These are phyloP conservation scores for Melaleuca alternifolia DNA, from an alignment of 345 rosid species.

Conservation along the genomic window DNA sequence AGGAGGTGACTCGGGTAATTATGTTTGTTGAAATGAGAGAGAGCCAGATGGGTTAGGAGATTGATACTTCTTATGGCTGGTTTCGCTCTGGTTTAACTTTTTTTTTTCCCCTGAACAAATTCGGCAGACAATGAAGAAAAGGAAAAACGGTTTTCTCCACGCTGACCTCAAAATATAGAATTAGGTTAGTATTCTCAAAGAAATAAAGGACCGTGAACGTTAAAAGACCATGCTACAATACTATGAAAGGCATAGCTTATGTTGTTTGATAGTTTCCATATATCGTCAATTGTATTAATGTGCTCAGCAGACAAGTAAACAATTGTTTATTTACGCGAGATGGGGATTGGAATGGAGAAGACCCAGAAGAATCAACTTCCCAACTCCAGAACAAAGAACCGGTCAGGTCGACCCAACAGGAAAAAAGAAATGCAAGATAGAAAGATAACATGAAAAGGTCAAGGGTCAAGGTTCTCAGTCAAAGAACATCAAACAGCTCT, in stretches of 20 bases:
- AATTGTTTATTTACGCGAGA: neutral
- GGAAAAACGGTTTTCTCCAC: neutral
- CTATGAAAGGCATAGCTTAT: neutral
- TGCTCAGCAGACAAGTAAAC: neutral
- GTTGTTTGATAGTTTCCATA: neutral
- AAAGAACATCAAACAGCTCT: neutral
- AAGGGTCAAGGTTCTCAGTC: neutral
- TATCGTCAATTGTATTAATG: neutral
- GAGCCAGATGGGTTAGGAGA: neutral
- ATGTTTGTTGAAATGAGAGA: neutral
- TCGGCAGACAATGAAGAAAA: neutral
- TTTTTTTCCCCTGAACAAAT: neutral
- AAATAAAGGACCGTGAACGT: neutral
- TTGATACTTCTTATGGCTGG: neutral
- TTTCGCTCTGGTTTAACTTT: neutral
- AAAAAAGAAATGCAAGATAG: neutral
- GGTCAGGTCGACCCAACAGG: neutral
- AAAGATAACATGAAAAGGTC: neutral
- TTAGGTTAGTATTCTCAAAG: neutral
- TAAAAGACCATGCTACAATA: neutral
- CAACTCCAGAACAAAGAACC: neutral
- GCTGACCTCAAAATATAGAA: neutral
- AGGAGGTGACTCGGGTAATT: neutral
- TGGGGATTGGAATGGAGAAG: neutral
- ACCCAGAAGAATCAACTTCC: neutral